Evolutionary conservation across 2,329 filamentous ascomycete species (phyloP).

Genomic region (Colletotrichum melonis): DNA sequence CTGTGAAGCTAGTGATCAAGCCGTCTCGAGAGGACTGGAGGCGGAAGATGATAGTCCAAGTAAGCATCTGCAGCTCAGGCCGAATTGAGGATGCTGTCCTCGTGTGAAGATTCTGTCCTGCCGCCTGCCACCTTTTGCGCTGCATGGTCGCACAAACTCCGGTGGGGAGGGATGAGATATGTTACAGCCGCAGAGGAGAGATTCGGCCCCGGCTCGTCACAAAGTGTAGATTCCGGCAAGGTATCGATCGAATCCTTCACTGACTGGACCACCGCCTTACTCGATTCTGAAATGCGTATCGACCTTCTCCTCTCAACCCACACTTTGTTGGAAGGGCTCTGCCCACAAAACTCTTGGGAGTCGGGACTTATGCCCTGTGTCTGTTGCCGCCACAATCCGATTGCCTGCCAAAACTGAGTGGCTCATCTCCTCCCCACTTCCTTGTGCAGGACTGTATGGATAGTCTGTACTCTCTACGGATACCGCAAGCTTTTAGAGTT

Average conservation of each 20-base stretch:
- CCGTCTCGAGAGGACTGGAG: background rate
- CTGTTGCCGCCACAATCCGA: slow-evolving; percentile 8
- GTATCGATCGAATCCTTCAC: background rate
- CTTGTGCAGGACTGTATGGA: background rate
- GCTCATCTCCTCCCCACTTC: background rate
- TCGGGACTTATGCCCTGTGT: background rate
- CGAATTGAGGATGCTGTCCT: background rate
- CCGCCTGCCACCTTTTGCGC: background rate
- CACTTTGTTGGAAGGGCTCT: background rate
- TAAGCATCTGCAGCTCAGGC: no score
- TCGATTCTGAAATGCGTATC: background rate
- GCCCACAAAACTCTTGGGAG: no score
- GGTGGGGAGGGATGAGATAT: background rate
- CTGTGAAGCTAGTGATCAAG: background rate
- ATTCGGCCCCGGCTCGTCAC: slow-evolving; percentile 9
- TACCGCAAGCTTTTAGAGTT: slow-evolving; percentile 21
- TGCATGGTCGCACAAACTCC: slow-evolving; percentile 10
- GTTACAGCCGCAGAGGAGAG: slow-evolving; percentile 22
- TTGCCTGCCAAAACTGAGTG: slow-evolving; percentile 9
- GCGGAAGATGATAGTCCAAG: no score
- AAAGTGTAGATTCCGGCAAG: background rate
- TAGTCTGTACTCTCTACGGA: no score
- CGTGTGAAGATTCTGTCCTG: background rate
- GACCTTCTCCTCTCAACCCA: slow-evolving; percentile 1
- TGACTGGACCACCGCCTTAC: slow-evolving; percentile 17